These are phyloP conservation scores for Halophytophthora polymorphica DNA, from an alignment of 352 stramenopile species.

Conservation along the genomic window DNA sequence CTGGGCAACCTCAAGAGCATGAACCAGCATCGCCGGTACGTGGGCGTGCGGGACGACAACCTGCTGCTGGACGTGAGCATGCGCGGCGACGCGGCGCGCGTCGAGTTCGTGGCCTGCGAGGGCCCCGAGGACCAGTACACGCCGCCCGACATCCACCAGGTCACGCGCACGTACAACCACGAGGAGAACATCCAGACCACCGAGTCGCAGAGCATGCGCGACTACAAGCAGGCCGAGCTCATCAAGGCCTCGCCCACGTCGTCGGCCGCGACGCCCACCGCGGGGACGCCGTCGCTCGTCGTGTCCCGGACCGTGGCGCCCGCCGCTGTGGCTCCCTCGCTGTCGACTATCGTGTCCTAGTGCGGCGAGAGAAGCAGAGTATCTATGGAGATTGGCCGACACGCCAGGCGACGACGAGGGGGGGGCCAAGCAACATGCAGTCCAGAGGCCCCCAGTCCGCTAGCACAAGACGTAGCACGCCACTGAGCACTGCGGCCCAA, in stretches of 20 bases:
- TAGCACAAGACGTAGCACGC: too few relatives aligned
- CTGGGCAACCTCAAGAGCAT: slow-evolving; percentile 83
- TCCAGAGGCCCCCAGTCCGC: too few relatives aligned
- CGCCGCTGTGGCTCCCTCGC: slow-evolving; percentile 8
- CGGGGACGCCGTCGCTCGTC: background rate
- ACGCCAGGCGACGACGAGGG: too few relatives aligned
- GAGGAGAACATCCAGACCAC: slow-evolving; percentile 56
- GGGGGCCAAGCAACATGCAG: too few relatives aligned
- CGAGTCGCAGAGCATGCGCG: slow-evolving; percentile 75
- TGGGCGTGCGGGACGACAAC: slow-evolving; percentile 67
- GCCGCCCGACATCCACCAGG: slow-evolving; percentile 70
- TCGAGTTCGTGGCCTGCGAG: slow-evolving; percentile 77
- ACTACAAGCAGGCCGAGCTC: slow-evolving; percentile 58
- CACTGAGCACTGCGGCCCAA: too few relatives aligned
- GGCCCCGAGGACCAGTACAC: slow-evolving; percentile 28
- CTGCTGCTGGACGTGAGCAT: slow-evolving; percentile 84
- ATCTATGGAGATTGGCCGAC: too few relatives aligned
- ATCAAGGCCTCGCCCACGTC: slow-evolving; percentile 34
- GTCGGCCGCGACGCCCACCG: slow-evolving; percentile 17
- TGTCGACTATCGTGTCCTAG: too few relatives aligned
- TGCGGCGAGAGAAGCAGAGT: too few relatives aligned
- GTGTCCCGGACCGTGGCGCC: slow-evolving; percentile 12
- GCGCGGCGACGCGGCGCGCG: slow-evolving; percentile 68
- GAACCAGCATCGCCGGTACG: slow-evolving; percentile 87
- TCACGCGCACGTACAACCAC: slow-evolving; percentile 77